Base-by-base conservation (phyloP, 139 green algal species). In the Asterochloris erici region DNA sequence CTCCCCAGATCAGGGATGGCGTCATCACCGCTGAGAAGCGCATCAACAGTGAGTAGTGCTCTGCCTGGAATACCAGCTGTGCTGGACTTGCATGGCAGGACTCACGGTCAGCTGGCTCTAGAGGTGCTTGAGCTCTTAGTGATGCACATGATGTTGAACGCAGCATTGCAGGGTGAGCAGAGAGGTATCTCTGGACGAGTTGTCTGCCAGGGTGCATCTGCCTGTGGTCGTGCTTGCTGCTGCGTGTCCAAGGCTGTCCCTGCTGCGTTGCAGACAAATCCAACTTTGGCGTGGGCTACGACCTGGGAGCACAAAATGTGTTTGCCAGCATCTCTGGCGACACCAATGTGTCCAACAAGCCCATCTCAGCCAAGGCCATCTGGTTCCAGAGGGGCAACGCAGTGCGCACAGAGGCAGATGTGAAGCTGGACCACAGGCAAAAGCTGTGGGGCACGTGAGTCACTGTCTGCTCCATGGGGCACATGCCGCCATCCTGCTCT, bases 371-470 rank as follows among this genome's bases (percentile, higher is more conserved):
- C 27, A 79, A 64, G 74, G 82, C 70, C 12, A 85, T 75, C 23
- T 87, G 79, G 79, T 87, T 87, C 75, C 75, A 82, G 68, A 82
- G 60, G 28, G 79, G 79, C 79, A 84, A 84, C 68, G 60, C 54
- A 9, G 77, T 87, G 19, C 79, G 84, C 9, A 74, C 79, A 21
- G 79, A 87, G 84, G 84, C 63, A 68, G 73, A 28, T 26, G 75
- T 79, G 19, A 74, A 83, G 64, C 29, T 87, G 28, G 84, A 84
- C 74, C 29, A 61, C 63, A 24, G 77, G 73, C 54, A 82, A 64
- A 83, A 60, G 27, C 24, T 87, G 12, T 87, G 84, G 84, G 84
- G 79, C 54, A 82, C 79, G 79, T 86, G 61, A 86, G 82, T 79
- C 62, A 17, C 17, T 6, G 24, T 23, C 54, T 63, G 23, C 29